phyloP scores from a whole-genome alignment of 768 basidiomycete species.

The Pilatotrama ljubarskyi region DNA sequence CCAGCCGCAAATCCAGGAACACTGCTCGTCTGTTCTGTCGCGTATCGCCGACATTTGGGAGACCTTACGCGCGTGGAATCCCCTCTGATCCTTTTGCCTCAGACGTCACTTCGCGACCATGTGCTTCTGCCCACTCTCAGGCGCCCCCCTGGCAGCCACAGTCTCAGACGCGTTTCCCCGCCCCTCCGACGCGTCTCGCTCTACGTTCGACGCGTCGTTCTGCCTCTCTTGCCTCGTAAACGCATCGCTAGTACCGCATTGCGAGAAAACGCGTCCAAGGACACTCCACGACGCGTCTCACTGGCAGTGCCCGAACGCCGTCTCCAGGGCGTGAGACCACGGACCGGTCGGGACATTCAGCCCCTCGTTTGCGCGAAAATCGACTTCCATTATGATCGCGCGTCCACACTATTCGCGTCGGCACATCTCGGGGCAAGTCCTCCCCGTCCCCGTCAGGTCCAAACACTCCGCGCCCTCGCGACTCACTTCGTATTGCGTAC shows the following conservation, averaged over 20 bases:
- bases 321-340: neutral
- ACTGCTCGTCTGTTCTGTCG: neutral
- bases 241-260: neutral
- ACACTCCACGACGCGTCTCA: slow-evolving; percentile 13
- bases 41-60: slow-evolving; percentile 9
- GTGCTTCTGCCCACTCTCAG: slow-evolving; percentile 8
- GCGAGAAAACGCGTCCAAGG: neutral
- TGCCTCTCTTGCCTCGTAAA: neutral
- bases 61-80: slow-evolving; percentile 2
- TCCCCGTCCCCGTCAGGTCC: neutral
- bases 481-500: too few relatives aligned
- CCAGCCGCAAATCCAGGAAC: slow-evolving; percentile 13
- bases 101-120: slow-evolving; percentile 15
- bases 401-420: neutral
- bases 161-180: slow-evolving; percentile 21
- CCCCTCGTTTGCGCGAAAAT: neutral
- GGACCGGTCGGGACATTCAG: neutral
- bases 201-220: slow-evolving; percentile 11
- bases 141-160: slow-evolving; percentile 16
- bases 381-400: slow-evolving; percentile 10
- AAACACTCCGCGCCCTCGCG: too few relatives aligned
- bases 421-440: neutral
- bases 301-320: neutral
- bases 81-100: slow-evolving; percentile 16
- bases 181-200: slow-evolving; percentile 8